Evolutionary conservation across 768 basidiomycete species (phyloP), one percentile per base, ranked within the genome.

Genomic region (Lactarius pseudohatsudake): DNA sequence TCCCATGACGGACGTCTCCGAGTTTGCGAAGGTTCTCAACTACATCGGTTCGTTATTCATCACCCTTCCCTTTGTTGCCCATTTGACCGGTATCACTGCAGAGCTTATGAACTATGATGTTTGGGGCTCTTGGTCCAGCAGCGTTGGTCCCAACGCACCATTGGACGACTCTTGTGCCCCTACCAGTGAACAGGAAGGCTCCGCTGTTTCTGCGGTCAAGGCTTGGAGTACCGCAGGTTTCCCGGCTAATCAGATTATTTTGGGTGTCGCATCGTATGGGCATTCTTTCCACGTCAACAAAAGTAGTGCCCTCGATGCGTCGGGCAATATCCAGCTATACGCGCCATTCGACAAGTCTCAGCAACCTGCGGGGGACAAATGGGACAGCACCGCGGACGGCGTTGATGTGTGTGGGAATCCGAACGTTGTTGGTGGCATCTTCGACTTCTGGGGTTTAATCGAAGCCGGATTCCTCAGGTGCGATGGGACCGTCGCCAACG

Each of bases 241-340:
- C n/a, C 70, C 68, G 0, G 0, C 10, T 15, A 26, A 81, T 61
- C 77, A 90, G 78, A 87, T 96, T 64, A 85, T 94, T 34, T 85
- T 98, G 8, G 96, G 94, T 61, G 86, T 96, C 0, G 85, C 94
- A 15, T 79, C 88, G 20, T 96, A 93, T 76, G 92, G 92, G 0
- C 93, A 93, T 77, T 86, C 91, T 26, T 95, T 80, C 80, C 26
- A 69, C 13, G 80, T 84, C 45, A 72, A 80, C 9, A 56, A 73
- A 5, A 70, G 65, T 22, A 69, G 77, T 41, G 85, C 85, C 0
- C 72, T 82, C 65, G 65, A 73, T 61, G 61, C 70, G 18, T 62
- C 57, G 10, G 78, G 72, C 11, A 68, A 70, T 10, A 74, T 89
- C 36, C 76, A 77, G n/a, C 41, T 80, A 20, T 89, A 81, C 75